These are phyloP conservation scores for Camellia lanceoleosa DNA, from an alignment of 148 eudicot genomes.

Conservation along the genomic window DNA sequence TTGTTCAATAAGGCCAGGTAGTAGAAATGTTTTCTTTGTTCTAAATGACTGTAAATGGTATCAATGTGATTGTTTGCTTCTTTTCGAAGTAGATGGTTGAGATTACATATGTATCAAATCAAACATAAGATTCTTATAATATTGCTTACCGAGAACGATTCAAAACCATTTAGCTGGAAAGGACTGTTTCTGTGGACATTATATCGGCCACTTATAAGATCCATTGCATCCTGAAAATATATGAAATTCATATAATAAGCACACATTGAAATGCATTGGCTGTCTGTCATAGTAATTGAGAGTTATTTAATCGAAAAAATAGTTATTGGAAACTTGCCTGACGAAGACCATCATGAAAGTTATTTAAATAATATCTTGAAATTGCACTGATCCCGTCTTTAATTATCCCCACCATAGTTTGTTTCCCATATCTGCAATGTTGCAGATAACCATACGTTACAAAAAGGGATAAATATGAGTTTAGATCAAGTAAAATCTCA, in stretches of 20 bases:
- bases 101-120: not conserved
- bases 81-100: not conserved
- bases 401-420: constrained; percentile 71
- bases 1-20: not conserved
- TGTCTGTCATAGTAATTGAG: not conserved
- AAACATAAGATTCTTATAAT: not conserved
- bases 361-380: constrained; percentile 88
- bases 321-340: constrained; percentile 50
- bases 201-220: constrained; percentile 85
- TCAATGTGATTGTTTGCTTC: not conserved
- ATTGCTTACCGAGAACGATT: constrained; percentile 64
- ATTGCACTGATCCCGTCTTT: constrained; percentile 88
- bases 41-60: not conserved
- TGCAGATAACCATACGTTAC: constrained; percentile 5
- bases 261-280: not conserved
- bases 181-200: constrained; percentile 54
- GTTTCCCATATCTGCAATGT: constrained; percentile 74
- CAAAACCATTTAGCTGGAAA: constrained; percentile 59
- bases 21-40: not conserved
- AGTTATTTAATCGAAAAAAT: not conserved
- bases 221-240: constrained; percentile 87
- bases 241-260: not conserved
- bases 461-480: not conserved
- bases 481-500: not conserved
- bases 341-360: constrained; percentile 90